These are phyloP conservation scores for Calonectria henricotiae DNA, from an alignment of 2,329 filamentous ascomycete species.

Conservation along the genomic window DNA sequence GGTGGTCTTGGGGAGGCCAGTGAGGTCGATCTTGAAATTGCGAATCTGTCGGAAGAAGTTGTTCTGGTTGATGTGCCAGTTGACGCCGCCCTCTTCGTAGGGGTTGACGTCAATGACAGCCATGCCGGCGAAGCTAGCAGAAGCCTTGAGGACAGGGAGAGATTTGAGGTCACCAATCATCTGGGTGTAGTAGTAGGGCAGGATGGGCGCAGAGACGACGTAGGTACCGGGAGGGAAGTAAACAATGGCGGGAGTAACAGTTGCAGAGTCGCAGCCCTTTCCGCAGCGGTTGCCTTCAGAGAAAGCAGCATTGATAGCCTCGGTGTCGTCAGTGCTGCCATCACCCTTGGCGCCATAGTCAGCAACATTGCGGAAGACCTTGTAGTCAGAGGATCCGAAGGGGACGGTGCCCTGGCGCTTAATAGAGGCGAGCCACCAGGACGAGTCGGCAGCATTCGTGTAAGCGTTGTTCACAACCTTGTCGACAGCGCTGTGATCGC, in stretches of 20 bases:
- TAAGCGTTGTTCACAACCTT: neutral
- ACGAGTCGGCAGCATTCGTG: constrained; percentile 57
- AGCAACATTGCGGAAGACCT: constrained; percentile 84
- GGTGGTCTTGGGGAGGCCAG: constrained; percentile 71
- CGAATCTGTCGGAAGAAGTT: constrained; percentile 90
- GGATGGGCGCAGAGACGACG: constrained; percentile 82
- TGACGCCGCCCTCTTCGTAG: constrained; percentile 77
- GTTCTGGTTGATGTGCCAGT: constrained; percentile 86
- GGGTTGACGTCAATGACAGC: constrained; percentile 92
- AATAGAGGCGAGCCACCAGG: constrained; percentile 83
- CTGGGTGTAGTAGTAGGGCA: constrained; percentile 95
- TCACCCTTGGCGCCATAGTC: constrained; percentile 83
- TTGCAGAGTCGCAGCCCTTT: constrained; percentile 85
- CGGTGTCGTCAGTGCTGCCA: constrained; percentile 85
- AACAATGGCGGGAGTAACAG: constrained; percentile 86
- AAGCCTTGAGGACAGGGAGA: constrained; percentile 83
- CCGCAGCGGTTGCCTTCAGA: constrained; percentile 86
- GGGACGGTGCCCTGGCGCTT: constrained; percentile 79
- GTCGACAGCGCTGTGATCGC: constrained; percentile 38
- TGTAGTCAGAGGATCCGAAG: constrained; percentile 74
- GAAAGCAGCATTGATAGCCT: constrained; percentile 89
- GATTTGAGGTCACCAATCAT: constrained; percentile 85
- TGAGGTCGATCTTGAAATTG: constrained; percentile 87
- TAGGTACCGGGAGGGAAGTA: constrained; percentile 96
- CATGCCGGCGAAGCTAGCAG: constrained; percentile 83